Base-by-base conservation (phyloP, 352 stramenopile genomes). In the Globisporangium spiculum region DNA sequence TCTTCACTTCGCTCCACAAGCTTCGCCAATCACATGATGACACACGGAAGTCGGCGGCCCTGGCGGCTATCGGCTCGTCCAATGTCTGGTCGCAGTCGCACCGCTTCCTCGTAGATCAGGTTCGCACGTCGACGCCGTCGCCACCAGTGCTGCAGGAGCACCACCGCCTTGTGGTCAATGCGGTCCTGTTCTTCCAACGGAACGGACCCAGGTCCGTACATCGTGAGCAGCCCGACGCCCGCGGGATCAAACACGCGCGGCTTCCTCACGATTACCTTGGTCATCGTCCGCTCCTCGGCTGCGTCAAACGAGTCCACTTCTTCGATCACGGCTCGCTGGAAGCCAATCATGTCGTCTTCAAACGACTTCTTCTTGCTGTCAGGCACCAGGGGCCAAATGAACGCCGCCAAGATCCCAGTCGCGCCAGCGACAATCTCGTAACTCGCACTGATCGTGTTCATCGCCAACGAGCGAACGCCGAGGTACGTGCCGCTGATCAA, bases 371-470 rank as follows among this genome's bases (percentile, higher is more conserved):
- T 84, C 54, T 82, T 88, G 67, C 76, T 86, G 34, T 93, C 85
- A 5, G 86, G 87, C 7, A 94, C 69, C 16, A 95, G 67, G 10
- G 86, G 89, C 4, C 72, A 77, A n/a, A 93, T 67, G 14, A 95
- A 56, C n/a, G 84, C 85, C n/a, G 81, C 76, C 0, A 95, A 69
- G 53, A 95, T 91, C 2, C 84, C 89, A 0, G 84, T 91, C 18
- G 82, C 85, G 16, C 89, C 89, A 0, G 89, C 89, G 8, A 96
- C 83, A 58, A 94, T 94, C 70, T 96, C 89, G 69, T 96, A 96
- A 9, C 87, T 91, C 22, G 87, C 89, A 67, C 89, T 96, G 71
- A 96, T 96, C 4, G 83, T 89, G 63, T 96, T 96, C 89, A 95
- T 96, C 1, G 86, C 89, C 26, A 96, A 72, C 14, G 87, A 94